Evolutionary conservation across 495 filamentous ascomycete species (phyloP), one percentile per base, ranked within the genome.

Genomic region (Neohortaea acidophila): DNA sequence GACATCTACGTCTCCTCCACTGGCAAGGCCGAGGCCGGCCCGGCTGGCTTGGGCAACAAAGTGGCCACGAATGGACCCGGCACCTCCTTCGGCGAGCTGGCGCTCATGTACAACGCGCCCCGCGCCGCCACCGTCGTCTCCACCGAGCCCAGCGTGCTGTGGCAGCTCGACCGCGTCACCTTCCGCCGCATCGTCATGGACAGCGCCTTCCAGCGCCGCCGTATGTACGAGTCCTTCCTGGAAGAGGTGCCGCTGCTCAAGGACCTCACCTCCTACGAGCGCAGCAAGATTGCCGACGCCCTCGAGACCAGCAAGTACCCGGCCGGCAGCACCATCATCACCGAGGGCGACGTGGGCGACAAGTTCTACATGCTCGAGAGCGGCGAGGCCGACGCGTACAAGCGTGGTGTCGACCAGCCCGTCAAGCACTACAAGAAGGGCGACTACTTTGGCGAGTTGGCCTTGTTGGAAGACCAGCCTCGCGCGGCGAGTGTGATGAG

Each of bases 171-270:
- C 55, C 83, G 89, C 22, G 70, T 96, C 33, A 97, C 89, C 4
- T 97, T 97, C 71, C 83, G 89, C 34, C 83, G 89, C 21, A 96
- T 97, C 50, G 67, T 97, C 38, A 94, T 97, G 91, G 89, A 96
- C 62, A 86, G 81, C 33, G 91, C 89, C 13, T 97, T 94, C 61
- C 81, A 87, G 53, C 81, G 87, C 21, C 76, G 89, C 42, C 80
- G 85, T 47, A 84, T 96, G 75, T 97, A 96, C 57, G 89, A 97
- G 56, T 79, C 75, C 51, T 96, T 97, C 66, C 68, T 97, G n/a
- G 85, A 92, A 55, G 87, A 94, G 60, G 87, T 97, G 4, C 79
- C 82, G 0, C 67, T 96, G n/a, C 72, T 96, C 9, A 72, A 76
- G 10, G 76, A 69, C 19, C 71, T 97, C 29, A 87, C 85, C 14